Evolutionary conservation across 352 stramenopile genomes (phyloP), one percentile per base, ranked within the genome.

Genomic region (Globisporangium spiculum): DNA sequence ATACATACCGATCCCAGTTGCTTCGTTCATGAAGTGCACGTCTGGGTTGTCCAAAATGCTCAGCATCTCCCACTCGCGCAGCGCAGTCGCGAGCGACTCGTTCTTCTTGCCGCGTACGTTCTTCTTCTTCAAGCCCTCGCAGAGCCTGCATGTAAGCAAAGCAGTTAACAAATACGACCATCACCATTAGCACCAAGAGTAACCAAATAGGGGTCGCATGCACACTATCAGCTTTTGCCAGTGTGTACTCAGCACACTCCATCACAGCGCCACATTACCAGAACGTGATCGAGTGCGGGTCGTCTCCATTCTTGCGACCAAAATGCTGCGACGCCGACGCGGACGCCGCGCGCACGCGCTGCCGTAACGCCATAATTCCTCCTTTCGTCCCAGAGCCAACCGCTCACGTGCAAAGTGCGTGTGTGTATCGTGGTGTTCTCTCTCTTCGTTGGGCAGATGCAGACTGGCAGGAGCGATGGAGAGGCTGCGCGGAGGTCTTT

Each of bases 1-100:
- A 30, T 9, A 48, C 66, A 20, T 53, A 81, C 76, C 76, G 18
- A 84, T 67, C 1, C 86, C 86, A 48, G 86, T 89, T 5, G 86
- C 87, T 64, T 94, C 86, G 68, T 94, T 94, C 66, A 94, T 79
- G 36, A 90, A 91, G 54, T 88, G 79, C 60, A 89, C 6, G 6
- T 86, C 69, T 3, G 65, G 53, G 53, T 78, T 71, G 53, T 83
- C 60, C 48, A 86, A 55, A 38, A 77, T 72, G 26, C 74, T 57
- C 26, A 74, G 26, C 57, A 93, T 70, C 8, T 88, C 73, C 82
- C 83, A 91, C 30, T 88, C 75, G 52, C 55, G 58, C 48, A 86
- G 69, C 7, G 77, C 70, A 3, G 67, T 66, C 38, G 71, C 73
- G 22, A 93, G 72, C 63, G 79, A 80, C 69, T 88, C 72, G 54